Base-by-base conservation (phyloP, 495 filamentous ascomycete genomes). In the Hypoxylon lienhwacheense region DNA sequence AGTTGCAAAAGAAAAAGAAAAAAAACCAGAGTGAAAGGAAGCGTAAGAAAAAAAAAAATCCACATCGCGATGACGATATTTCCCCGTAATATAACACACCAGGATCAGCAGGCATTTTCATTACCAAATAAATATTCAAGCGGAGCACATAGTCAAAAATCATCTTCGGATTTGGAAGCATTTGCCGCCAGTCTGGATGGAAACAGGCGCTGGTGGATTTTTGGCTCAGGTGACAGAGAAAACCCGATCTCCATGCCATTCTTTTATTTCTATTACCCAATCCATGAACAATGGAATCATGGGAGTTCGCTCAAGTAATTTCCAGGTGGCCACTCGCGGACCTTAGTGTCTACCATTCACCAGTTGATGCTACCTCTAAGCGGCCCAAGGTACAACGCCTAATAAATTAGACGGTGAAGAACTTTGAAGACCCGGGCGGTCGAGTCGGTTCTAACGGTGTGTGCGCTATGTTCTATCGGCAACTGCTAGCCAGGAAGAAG, bases 231-330 rank as follows among this genome's bases (percentile, higher is more conserved):
- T 72, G 70, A 72, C 66, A 59, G 61, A 55, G 61, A 64, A 58
- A 59, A 64, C 65, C 59, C 59, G 55, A 42, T 55, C 58, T 50
- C 46, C 37, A 37, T 47, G 41, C 58, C 34, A 65, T 59, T 61
- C 56, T 59, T 55, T 57, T 49, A 59, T 70, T 72, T 72, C 47
- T 42, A 70, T 72, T 72, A 72, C 67, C 35, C 62, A 70, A 72
- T 72, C 53, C 44, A 53, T 68, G 47, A 43, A 50, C 54, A 51
- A 66, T 61, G 63, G 52, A 64, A 62, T 52, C 51, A 61, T 47
- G 58, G 58, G 51, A 42, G 39, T 44, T 50, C 54, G 49, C 56
- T 60, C 50, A 42, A 35, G 39, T 43, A 47, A 59, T 47, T 44
- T 33, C 49, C 45, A 50, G n/a, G n/a, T n/a, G n/a, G 53, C 44